Base-by-base conservation (phyloP, 2,329 filamentous ascomycete genomes). In the Botrytis deweyae region DNA sequence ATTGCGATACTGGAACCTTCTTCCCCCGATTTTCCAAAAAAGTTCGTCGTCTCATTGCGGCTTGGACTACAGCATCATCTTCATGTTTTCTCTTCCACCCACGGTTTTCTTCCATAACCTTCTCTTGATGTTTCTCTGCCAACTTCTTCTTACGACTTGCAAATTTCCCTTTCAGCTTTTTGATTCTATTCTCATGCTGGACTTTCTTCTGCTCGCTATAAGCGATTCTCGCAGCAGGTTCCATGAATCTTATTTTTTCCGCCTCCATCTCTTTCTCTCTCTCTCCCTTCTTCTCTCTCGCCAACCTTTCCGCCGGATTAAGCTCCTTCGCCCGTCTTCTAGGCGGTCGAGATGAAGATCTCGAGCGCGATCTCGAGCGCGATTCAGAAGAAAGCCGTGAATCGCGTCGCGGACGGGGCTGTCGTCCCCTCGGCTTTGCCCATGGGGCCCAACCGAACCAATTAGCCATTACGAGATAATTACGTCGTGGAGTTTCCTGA, bases 71-170 rank as follows among this genome's bases (percentile, higher is more conserved):
- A 12, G 71, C 12, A 42, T 69, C 63, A 25, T 73, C 52, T 6
- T 73, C 64, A 20, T 73, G 71, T 9, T 61, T 52, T 62, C 71
- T 73, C 33, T 69, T 62, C 40, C 40, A 72, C 2, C 16, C 42
- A 61, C 10, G 4, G 16, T 49, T 42, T 18, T 33, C n/a, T 42
- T 33, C 25, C 8, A 12, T 8, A 0, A 6, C n/a, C 14, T 22
- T 20, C 25, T 68, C 25, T 22, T 29, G 18, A 40, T 59, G 36
- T 8, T 22, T 14, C 38, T 25, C 16, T 25, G 16, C 29, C 14
- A 58, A 18, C 7, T 18, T 18, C 4, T 8, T 25, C 49, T 29
- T n/a, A 22, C 25, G 46, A 46, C 4, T 66, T 20, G 18, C 36
- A 67, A 72, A 58, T 29, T 7, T 58, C 18, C 1, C 20, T 38